Percentiles rank a stretch among this genome's conserved stretches.
These are phyloP conservation scores for Blastocystis sp. DNA, from an alignment of 352 stramenopile species.

Conservation along the genomic window DNA sequence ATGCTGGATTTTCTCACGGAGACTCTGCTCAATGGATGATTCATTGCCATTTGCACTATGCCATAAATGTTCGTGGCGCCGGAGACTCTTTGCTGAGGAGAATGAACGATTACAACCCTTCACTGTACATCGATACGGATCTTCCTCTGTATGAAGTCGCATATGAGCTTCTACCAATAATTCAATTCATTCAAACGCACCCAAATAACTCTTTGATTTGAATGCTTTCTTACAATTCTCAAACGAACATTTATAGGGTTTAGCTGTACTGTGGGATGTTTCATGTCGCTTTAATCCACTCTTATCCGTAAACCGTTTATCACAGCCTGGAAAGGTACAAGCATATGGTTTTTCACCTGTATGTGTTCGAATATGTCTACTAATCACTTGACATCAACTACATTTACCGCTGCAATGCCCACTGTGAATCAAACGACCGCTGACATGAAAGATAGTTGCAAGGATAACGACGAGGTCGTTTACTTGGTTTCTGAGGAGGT, in stretches of 20 bases:
- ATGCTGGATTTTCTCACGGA: constrained; percentile 46
- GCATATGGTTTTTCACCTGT: constrained; percentile 59
- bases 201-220: constrained; percentile 65
- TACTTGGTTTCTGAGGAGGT: constrained; percentile 12
- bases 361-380: constrained; percentile 57
- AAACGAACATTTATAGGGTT: constrained; percentile 64
- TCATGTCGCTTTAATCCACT: constrained; percentile 64
- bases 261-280: constrained; percentile 61
- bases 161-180: constrained; percentile 40
- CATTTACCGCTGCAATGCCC: constrained; percentile 17
- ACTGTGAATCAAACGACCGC: constrained; percentile 52
- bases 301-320: constrained; percentile 63
- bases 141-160: constrained; percentile 52
- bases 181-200: not conserved
- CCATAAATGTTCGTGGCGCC: constrained; percentile 40
- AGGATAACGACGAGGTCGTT: constrained; percentile 18
- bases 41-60: constrained; percentile 43
- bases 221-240: constrained; percentile 63
- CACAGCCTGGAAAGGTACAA: constrained; percentile 56
- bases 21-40: constrained; percentile 1
- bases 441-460: constrained; percentile 41
- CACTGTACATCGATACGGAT: constrained; percentile 33
- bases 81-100: constrained; percentile 52
- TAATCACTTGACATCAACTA: no score
- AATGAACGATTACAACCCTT: constrained; percentile 51